phyloP scores from a whole-genome alignment of 352 stramenopile species.

The Pythium coloratum region DNA sequence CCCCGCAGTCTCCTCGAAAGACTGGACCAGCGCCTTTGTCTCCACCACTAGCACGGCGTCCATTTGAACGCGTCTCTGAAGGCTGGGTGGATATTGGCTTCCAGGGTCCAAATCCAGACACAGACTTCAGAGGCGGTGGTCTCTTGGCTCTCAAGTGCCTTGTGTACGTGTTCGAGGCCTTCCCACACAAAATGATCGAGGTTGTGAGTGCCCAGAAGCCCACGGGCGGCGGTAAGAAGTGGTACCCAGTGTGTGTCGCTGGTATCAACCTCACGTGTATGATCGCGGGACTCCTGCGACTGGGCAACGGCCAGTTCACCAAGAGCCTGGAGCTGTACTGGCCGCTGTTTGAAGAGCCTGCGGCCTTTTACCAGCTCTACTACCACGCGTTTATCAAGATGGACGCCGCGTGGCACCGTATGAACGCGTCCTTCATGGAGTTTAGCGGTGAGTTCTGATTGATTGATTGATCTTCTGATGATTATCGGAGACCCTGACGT shows the following conservation, averaged over 20 bases:
- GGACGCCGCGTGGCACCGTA: conserved; percentile 75
- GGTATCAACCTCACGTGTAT: conserved; percentile 87
- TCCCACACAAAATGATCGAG: conserved; percentile 65
- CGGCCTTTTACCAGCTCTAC: conserved; percentile 84
- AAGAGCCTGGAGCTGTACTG: conserved; percentile 51
- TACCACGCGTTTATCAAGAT: conserved; percentile 77
- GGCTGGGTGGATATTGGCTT: conserved; percentile 80
- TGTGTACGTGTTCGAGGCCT: conserved; percentile 79
- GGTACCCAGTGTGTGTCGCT: conserved; percentile 81
- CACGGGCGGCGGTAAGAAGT: conserved; percentile 42
- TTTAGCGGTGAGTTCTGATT: conserved; percentile 66
- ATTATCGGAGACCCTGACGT: neutral
- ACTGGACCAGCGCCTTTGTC: neutral
- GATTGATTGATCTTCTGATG: conserved; percentile 23
- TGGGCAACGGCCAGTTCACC: conserved; percentile 63
- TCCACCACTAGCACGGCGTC: conserved; percentile 8
- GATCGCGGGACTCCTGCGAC: conserved; percentile 59
- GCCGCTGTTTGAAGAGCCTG: conserved; percentile 79
- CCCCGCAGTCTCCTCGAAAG: conserved; percentile 19
- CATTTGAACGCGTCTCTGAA: conserved; percentile 47
- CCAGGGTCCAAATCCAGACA: conserved; percentile 75
- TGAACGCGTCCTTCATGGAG: conserved; percentile 87
- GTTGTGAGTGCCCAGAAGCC: conserved; percentile 57
- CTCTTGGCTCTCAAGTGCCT: conserved; percentile 82
- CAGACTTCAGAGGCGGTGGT: conserved; percentile 82